Base-by-base conservation (phyloP, 352 stramenopile species). In the Pythium aphanidermatum region DNA sequence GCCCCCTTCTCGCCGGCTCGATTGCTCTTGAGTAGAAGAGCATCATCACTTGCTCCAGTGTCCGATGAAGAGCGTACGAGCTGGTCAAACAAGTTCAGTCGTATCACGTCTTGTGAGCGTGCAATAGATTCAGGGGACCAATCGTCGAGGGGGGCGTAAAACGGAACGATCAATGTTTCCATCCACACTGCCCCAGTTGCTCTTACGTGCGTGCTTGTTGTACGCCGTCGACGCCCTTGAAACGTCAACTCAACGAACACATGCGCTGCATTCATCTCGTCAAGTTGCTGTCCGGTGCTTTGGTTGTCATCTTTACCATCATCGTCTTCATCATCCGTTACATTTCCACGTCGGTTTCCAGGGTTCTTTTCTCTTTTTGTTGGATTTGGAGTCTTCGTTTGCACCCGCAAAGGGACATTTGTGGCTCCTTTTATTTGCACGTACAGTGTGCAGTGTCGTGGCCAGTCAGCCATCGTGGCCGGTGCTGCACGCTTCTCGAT, bases 71-170 rank as follows among this genome's bases (percentile, higher is more conserved):
- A 30, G 14, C 69, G 45, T 10, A 88, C 73, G 14, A 95, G 70
- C 43, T 92, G 80, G 62, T 97, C 91, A 59, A 96, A 97, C 20
- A 98, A 53, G 19, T 58, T 83, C 14, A 98, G 65, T 6, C 71
- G 63, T 21, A 98, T 68, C 3, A 75, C 59, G 46, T 98, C 87
- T 14, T 70, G 58, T 6, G 87, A 69, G 17, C 68, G 70, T 25
- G 74, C 57, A 14, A 97, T 73, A 10, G 68, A 70, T 13, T 70
- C 67, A 2, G 84, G 73, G 7, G 68, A 92, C 69, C 77, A 95
- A 54, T 96, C 85, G 46, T 87, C 70, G 27, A 79, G 64, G 11
- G 80, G 81, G 8, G 86, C 70, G 25, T 68, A 68, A 55, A 98
- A 96, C 13, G 93, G 83, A 28, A 98, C 35, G 11, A 72, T 60